These are phyloP conservation scores for Groenewaldozyma salmanticensis DNA, from an alignment of 805 yeast species.

Conservation along the genomic window DNA sequence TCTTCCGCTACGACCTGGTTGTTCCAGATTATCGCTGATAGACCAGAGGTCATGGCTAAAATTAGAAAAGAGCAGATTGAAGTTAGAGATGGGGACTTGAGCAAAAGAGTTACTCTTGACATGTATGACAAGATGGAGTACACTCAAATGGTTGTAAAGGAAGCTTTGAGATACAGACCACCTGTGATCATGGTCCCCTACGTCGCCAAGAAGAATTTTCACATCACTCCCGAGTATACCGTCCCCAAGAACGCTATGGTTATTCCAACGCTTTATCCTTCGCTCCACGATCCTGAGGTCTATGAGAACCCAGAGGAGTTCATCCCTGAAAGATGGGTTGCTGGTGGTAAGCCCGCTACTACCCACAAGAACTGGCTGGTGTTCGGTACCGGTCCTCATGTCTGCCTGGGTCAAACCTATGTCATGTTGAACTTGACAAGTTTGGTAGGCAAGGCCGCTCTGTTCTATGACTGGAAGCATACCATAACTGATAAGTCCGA, in stretches of 20 bases:
- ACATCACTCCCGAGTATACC: slow-evolving; percentile 70
- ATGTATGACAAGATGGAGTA: slow-evolving; percentile 80
- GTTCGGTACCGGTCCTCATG: slow-evolving; percentile 95
- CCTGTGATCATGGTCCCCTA: slow-evolving; percentile 98
- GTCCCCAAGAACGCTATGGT: slow-evolving; percentile 98
- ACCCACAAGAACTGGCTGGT: slow-evolving; percentile 90
- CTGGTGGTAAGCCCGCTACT: slow-evolving; percentile 61
- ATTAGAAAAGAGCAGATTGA: slow-evolving; percentile 85
- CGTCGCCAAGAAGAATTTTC: slow-evolving; percentile 78
- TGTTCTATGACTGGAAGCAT: slow-evolving; percentile 75
- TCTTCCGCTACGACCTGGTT: slow-evolving; percentile 97
- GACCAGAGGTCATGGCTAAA: slow-evolving; percentile 81
- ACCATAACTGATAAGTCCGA: slow-evolving; percentile 77
- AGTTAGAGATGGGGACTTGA: slow-evolving; percentile 71
- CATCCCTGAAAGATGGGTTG: slow-evolving; percentile 90
- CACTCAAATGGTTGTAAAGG: slow-evolving; percentile 85
- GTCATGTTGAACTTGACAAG: slow-evolving; percentile 85
- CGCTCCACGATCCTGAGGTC: slow-evolving; percentile 94
- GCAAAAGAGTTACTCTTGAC: slow-evolving; percentile 50
- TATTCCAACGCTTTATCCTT: slow-evolving; percentile 91
- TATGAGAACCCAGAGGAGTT: slow-evolving; percentile 91
- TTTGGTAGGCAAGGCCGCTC: slow-evolving; percentile 81
- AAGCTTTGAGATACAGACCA: slow-evolving; percentile 88
- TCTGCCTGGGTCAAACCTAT: slow-evolving; percentile 89
- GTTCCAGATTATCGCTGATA: slow-evolving; percentile 90